A percentile compares a stretch with the other conserved stretches of the same genome.
These are phyloP conservation scores for Cryptosporidium canis DNA, from an alignment of 169 alveolate species.

Conservation along the genomic window DNA sequence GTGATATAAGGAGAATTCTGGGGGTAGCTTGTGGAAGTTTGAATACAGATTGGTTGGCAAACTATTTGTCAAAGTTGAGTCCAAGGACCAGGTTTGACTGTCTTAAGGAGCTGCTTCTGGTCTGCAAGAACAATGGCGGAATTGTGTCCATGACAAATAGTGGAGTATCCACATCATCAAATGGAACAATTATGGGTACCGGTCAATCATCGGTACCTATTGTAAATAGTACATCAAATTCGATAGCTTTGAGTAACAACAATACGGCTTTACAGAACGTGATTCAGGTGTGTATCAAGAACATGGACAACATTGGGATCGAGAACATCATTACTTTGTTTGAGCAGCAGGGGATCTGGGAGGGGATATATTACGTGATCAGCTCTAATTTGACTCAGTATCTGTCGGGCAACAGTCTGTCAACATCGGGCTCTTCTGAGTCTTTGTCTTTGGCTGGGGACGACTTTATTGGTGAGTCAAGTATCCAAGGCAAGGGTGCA, in stretches of 20 bases:
- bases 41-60: conserved; percentile 80
- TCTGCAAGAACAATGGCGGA: conserved; percentile 21
- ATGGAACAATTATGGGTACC: background rate
- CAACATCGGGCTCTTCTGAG: conserved; percentile 32
- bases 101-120: conserved; percentile 26
- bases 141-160: background rate
- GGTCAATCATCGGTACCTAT: background rate
- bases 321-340: conserved; percentile 89
- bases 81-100: conserved; percentile 76
- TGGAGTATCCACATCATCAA: background rate
- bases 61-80: conserved; percentile 78
- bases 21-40: conserved; percentile 71
- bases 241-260: conserved; percentile 73
- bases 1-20: conserved; percentile 93
- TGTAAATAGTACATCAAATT: background rate
- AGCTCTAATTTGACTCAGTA: conserved; percentile 57
- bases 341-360: conserved; percentile 77
- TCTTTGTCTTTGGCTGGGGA: conserved; percentile 4
- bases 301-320: conserved; percentile 89
- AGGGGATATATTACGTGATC: conserved; percentile 61
- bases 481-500: conserved; percentile 78
- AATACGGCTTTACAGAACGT: conserved; percentile 85
- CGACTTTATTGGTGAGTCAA: conserved; percentile 78
- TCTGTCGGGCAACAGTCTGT: background rate
- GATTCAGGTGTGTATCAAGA: conserved; percentile 91